phyloP scores from a whole-genome alignment of 2,329 filamentous ascomycete genomes.

The Triangularia verruculosa region DNA sequence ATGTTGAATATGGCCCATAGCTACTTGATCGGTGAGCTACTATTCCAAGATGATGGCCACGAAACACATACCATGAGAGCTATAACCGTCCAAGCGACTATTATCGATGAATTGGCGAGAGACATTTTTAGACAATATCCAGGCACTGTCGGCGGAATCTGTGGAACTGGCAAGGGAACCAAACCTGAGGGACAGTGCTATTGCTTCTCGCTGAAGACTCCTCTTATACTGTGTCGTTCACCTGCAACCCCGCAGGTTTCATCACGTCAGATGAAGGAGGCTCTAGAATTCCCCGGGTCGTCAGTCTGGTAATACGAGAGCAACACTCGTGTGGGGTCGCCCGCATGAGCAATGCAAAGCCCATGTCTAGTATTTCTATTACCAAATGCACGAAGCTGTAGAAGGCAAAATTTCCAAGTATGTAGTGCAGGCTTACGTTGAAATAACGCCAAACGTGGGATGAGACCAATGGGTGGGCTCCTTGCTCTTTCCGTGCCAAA shows the following conservation, averaged over 20 bases:
- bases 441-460: not conserved
- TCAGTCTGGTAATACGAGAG: not conserved
- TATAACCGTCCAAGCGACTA: not conserved
- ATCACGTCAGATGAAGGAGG: not conserved
- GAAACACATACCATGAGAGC: not conserved
- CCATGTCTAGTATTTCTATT: not conserved
- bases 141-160: no score
- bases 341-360: not conserved
- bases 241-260: no score
- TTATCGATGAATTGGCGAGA: not conserved
- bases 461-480: not conserved
- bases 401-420: not conserved
- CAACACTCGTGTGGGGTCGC: not conserved
- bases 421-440: not conserved
- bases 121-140: not conserved
- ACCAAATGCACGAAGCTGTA: no score
- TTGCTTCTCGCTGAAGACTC: no score
- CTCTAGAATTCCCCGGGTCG: not conserved
- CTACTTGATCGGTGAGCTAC: not conserved
- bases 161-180: not conserved
- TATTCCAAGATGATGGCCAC: not conserved
- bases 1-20: conserved; percentile 13
- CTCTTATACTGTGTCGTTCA: no score
- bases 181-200: no score
- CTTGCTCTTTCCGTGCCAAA: not conserved